Percentiles rank a stretch among this genome's conserved stretches.
Conservation (phyloP, 305 asterid genomes). For the Ajuga reptans region DNA sequence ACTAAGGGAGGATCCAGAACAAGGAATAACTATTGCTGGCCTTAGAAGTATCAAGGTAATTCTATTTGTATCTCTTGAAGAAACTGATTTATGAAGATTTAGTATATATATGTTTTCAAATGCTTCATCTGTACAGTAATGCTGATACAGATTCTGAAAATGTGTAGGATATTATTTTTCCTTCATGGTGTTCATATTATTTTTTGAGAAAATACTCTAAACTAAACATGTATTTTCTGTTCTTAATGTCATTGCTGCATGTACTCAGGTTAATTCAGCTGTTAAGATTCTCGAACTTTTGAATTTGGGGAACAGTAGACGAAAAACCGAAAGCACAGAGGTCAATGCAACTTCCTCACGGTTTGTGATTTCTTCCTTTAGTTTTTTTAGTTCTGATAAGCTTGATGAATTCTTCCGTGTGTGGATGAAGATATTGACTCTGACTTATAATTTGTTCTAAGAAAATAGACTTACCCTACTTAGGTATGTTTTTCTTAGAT, state of each 20-base stretch:
- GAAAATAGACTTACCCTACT: background rate
- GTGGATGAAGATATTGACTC: constrained; percentile 7
- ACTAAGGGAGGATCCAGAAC: constrained; percentile 91
- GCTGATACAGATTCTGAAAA: background rate
- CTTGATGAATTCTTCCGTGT: constrained; percentile 14
- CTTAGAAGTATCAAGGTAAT: constrained; percentile 79
- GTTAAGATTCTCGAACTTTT: constrained; percentile 86
- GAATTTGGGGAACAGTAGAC: constrained; percentile 84
- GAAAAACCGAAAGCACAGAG: constrained; percentile 93
- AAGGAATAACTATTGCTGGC: constrained; percentile 87
- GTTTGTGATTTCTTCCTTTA: constrained; percentile 40
- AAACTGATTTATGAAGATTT: background rate
- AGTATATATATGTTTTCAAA: background rate
- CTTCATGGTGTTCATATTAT: background rate
- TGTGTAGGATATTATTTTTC: background rate
- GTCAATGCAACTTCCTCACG: constrained; percentile 91
- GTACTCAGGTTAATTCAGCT: constrained; percentile 79
- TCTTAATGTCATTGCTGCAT: constrained; percentile 21
- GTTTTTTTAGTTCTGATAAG: background rate
- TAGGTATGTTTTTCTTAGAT: background rate
- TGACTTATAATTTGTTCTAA: background rate
- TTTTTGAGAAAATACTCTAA: constrained; percentile 15
- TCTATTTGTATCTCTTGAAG: constrained; percentile 10
- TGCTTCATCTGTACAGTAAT: constrained; percentile 17
- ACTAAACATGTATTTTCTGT: constrained; percentile 7